phyloP scores from a whole-genome alignment of 148 eudicot genomes.

The Spergularia bocconei region DNA sequence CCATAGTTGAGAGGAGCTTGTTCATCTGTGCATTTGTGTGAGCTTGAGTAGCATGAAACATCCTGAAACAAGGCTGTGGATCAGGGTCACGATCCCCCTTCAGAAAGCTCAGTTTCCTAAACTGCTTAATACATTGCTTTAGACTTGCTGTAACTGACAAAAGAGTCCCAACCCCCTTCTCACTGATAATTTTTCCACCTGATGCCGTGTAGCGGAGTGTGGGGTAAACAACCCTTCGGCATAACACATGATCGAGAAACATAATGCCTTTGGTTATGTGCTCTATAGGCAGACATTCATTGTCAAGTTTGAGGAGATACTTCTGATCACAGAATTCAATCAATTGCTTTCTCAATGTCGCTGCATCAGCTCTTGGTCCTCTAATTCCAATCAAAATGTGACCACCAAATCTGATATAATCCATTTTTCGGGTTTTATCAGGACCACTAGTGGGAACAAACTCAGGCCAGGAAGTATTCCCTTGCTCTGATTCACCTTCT shows the following conservation, averaged over 20 bases:
- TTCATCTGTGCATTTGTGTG: slow-evolving; percentile 95
- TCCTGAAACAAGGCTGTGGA: slow-evolving; percentile 95
- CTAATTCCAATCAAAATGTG: slow-evolving; percentile 85
- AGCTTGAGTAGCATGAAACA: slow-evolving; percentile 97
- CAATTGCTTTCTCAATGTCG: slow-evolving; percentile 72
- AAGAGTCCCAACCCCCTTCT: slow-evolving; percentile 96
- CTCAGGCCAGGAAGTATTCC: slow-evolving; percentile 97
- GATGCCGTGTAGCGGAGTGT: slow-evolving; percentile 90
- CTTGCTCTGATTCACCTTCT: slow-evolving; percentile 84
- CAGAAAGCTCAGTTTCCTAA: slow-evolving; percentile 66
- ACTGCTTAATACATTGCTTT: slow-evolving; percentile 86
- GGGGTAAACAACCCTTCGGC: slow-evolving; percentile 90
- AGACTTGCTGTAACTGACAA: slow-evolving; percentile 90
- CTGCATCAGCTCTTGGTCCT: slow-evolving; percentile 96
- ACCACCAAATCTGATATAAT: slow-evolving; percentile 83
- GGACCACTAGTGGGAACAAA: slow-evolving; percentile 97
- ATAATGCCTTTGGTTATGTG: slow-evolving; percentile 93
- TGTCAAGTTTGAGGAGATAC: slow-evolving; percentile 76
- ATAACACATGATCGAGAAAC: slow-evolving; percentile 92
- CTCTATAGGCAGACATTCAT: slow-evolving; percentile 90
- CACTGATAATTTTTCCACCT: slow-evolving; percentile 94
- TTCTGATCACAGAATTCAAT: slow-evolving; percentile 89
- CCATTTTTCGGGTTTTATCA: slow-evolving; percentile 85
- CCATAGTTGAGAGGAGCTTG: slow-evolving; percentile 79
- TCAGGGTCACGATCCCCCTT: slow-evolving; percentile 97